Evolutionary conservation across 179 eudicot species (phyloP).

Genomic region (Heliamphora pulchella): DNA sequence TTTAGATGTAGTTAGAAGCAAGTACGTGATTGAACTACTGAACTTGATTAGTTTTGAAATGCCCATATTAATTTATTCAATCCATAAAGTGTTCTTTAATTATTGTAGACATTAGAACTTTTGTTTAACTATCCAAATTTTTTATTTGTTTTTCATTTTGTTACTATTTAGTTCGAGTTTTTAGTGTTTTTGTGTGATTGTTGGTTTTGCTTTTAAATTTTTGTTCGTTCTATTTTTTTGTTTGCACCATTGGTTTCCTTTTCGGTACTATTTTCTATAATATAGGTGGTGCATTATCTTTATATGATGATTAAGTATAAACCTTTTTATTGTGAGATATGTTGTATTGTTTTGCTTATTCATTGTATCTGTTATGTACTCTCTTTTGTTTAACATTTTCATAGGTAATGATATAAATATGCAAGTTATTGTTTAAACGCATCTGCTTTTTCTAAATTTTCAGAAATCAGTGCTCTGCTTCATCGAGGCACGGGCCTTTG

Average conservation of each 20-base stretch:
- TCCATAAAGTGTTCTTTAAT: not conserved
- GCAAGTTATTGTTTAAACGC: not conserved
- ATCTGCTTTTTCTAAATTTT: not conserved
- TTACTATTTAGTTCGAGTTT: not conserved
- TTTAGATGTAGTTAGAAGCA: not conserved
- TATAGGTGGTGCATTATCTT: not conserved
- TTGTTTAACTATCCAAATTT: not conserved
- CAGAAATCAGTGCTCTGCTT: conserved; percentile 16
- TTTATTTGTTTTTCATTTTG: not conserved
- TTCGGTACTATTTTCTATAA: not conserved
- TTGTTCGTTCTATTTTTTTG: not conserved
- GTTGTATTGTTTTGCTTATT: not conserved
- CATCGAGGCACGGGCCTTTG: not conserved
- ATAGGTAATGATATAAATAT: not conserved
- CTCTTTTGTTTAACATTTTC: not conserved
- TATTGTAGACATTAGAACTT: not conserved
- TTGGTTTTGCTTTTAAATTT: not conserved
- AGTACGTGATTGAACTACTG: not conserved
- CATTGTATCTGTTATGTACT: not conserved
- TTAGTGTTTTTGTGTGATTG: not conserved
- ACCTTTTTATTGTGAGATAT: not conserved
- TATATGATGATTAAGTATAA: not conserved
- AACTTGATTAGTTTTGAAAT: not conserved
- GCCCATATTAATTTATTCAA: not conserved
- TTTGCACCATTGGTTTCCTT: not conserved